Percentiles rank a stretch among this genome's conserved stretches.
Evolutionary conservation across 805 yeast species (phyloP).

Genomic region (Pichia rugopelliculosa): DNA sequence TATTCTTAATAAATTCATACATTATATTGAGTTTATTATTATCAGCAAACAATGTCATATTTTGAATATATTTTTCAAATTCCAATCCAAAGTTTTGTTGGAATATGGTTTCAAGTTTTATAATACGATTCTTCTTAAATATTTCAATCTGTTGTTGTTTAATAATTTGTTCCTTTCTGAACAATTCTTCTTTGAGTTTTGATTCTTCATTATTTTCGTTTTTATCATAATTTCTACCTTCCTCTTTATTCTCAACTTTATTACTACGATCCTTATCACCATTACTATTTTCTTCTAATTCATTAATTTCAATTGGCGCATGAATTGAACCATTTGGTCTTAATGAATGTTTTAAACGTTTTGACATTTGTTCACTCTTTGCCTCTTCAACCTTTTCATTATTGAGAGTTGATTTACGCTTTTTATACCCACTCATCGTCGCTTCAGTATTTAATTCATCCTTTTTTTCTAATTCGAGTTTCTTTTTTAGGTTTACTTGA

Average conservation of each 20-base stretch:
- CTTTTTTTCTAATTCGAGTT: background rate
- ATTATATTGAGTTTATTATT: slow-evolving; percentile 25
- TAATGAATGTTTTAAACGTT: slow-evolving; percentile 1
- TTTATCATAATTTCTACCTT: background rate
- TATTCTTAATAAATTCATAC: slow-evolving; percentile 24
- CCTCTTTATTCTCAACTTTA: slow-evolving; percentile 1
- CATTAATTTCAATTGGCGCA: slow-evolving; percentile 11
- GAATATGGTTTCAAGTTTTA: slow-evolving; percentile 5
- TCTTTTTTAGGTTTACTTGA: background rate
- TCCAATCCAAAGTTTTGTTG: slow-evolving; percentile 3
- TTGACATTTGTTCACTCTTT: background rate
- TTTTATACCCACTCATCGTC: background rate
- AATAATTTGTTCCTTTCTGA: background rate
- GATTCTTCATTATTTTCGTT: background rate
- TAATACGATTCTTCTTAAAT: background rate
- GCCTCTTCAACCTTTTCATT: background rate
- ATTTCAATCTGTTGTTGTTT: background rate
- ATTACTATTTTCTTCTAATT: slow-evolving; percentile 3
- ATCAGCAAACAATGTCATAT: slow-evolving; percentile 17
- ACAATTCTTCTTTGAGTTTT: background rate
- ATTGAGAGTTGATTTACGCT: background rate
- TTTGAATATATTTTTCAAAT: slow-evolving; percentile 7
- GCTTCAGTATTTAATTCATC: background rate
- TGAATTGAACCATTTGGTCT: slow-evolving; percentile 2
- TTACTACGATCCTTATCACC: too few species aligned